These are phyloP conservation scores for Metschnikowia amazonensis DNA, from an alignment of 805 yeast species.

Conservation along the genomic window DNA sequence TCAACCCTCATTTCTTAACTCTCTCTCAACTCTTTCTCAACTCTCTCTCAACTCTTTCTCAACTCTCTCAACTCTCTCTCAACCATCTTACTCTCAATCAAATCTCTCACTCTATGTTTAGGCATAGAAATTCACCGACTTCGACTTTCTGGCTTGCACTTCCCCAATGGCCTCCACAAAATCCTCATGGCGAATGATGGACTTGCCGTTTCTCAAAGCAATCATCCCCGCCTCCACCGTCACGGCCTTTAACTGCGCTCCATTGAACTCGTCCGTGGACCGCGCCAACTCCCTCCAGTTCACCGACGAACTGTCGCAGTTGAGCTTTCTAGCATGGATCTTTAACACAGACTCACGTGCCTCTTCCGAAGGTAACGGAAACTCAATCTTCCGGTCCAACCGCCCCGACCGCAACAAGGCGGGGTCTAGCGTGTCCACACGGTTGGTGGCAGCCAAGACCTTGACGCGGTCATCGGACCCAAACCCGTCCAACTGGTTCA, in stretches of 20 bases:
- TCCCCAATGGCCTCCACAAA: constrained; percentile 97
- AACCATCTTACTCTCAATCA: too few relatives aligned
- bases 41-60: too few relatives aligned
- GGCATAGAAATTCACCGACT: constrained; percentile 94
- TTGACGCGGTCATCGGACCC: constrained; percentile 43
- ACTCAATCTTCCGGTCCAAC: constrained; percentile 49
- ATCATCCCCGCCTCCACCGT: constrained; percentile 99
- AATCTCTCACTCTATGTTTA: too few relatives aligned
- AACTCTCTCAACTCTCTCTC: too few relatives aligned
- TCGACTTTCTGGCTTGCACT: constrained; percentile 95
- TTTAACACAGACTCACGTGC: constrained; percentile 95
- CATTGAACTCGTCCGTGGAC: constrained; percentile 97
- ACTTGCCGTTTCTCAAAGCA: constrained; percentile 92
- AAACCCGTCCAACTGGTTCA: constrained; percentile 22
- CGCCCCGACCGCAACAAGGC: constrained; percentile 23
- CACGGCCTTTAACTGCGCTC: constrained; percentile 98
- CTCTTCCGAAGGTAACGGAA: constrained; percentile 96
- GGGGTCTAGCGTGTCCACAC: constrained; percentile 22
- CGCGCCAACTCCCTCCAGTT: constrained; percentile 99
- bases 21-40: too few relatives aligned
- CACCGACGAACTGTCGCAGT: constrained; percentile 76
- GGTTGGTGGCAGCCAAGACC: constrained; percentile 22
- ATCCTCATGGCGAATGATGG: constrained; percentile 90
- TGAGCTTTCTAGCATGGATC: constrained; percentile 96
- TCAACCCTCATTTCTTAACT: too few relatives aligned